A percentile compares a stretch with the other conserved stretches of the same genome.
Evolutionary conservation across 768 basidiomycete species (phyloP).

Genomic region (Chalciporus chontae): DNA sequence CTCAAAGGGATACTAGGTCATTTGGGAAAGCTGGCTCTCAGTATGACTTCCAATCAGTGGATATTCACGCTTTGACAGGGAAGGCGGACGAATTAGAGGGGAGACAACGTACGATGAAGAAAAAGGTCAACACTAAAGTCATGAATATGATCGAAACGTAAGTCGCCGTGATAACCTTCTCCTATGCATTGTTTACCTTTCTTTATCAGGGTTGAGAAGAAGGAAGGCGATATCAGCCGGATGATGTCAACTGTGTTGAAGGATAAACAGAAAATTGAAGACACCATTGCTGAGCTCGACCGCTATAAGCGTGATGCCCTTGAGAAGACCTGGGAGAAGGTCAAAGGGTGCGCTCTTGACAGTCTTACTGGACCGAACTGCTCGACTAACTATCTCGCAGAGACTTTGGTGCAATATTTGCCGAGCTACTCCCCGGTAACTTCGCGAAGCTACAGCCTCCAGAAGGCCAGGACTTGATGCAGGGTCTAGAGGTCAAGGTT

Average conservation of each 20-base stretch:
- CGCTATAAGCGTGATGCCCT: constrained; percentile 91
- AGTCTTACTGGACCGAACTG: background rate
- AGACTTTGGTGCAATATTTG: constrained; percentile 96
- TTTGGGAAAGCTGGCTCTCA: constrained; percentile 80
- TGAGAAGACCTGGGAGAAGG: constrained; percentile 94
- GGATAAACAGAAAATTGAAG: constrained; percentile 94
- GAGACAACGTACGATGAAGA: constrained; percentile 83
- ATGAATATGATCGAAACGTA: constrained; percentile 95
- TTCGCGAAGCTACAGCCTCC: constrained; percentile 94
- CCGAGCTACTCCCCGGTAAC: constrained; percentile 92
- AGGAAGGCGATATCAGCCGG: constrained; percentile 80
- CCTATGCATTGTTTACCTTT: background rate
- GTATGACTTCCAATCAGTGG: constrained; percentile 73
- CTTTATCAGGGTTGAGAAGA: constrained; percentile 79
- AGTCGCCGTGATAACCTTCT: constrained; percentile 19
- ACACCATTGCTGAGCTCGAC: constrained; percentile 90
- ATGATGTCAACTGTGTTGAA: constrained; percentile 85
- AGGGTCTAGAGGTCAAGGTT: constrained; percentile 97
- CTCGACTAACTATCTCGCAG: constrained; percentile 35
- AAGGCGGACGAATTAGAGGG: constrained; percentile 74
- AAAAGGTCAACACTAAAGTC: constrained; percentile 93
- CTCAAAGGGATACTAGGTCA: constrained; percentile 43
- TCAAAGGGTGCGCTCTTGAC: constrained; percentile 63
- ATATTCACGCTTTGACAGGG: constrained; percentile 56
- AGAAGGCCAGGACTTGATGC: constrained; percentile 89